Percentiles rank a stretch among this genome's conserved stretches.
Conservation (phyloP, 2,329 filamentous ascomycete genomes). For the Botrytis deweyae region DNA sequence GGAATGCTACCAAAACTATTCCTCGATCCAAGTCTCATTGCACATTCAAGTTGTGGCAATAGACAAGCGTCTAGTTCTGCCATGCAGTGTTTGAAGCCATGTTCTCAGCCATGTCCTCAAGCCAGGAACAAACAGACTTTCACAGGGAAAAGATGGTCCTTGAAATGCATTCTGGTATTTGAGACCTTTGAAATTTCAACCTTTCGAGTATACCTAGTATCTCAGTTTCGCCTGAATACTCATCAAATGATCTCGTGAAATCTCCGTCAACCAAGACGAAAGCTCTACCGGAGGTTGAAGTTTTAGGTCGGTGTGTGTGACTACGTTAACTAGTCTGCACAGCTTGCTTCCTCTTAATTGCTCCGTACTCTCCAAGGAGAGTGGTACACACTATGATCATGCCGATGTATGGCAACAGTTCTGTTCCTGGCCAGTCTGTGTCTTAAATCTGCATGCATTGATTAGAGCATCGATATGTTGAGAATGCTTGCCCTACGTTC, state of each 20-base stretch:
- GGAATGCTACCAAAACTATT: not conserved
- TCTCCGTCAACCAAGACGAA: too few relatives aligned
- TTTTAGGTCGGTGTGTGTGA: not conserved
- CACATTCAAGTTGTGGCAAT: not conserved
- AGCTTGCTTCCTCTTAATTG: not conserved
- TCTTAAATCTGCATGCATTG: too few relatives aligned
- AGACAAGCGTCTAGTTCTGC: conserved; percentile 3
- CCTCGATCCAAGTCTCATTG: not conserved
- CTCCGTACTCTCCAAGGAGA: not conserved
- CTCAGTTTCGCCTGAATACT: not conserved
- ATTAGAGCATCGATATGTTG: not conserved
- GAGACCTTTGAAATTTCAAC: not conserved
- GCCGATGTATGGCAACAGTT: not conserved
- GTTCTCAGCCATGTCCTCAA: not conserved
- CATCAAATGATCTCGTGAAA: fast-evolving
- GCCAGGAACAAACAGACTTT: not conserved
- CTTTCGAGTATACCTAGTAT: not conserved
- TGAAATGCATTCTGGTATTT: not conserved
- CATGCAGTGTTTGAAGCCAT: not conserved
- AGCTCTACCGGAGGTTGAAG: not conserved
- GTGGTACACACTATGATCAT: not conserved
- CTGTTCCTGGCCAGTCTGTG: not conserved
- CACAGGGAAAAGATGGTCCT: not conserved
- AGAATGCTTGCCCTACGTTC: too few relatives aligned
- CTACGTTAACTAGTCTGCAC: not conserved